These are phyloP conservation scores for Leccinum incarnatum DNA, from an alignment of 768 basidiomycete genomes.

Conservation along the genomic window DNA sequence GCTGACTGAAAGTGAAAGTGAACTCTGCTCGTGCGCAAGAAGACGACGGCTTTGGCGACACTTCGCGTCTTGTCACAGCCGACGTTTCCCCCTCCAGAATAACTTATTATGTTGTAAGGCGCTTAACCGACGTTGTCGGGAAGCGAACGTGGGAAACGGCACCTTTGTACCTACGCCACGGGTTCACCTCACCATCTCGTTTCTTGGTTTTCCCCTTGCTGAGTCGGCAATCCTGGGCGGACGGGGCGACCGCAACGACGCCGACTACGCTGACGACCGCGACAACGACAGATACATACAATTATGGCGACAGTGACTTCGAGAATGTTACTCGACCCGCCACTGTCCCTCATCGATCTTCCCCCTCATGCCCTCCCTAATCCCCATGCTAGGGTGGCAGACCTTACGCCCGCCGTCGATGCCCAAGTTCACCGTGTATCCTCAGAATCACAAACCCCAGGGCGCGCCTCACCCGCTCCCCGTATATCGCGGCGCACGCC, in stretches of 20 bases:
- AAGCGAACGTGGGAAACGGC: conserved; percentile 24
- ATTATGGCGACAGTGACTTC: conserved; percentile 20
- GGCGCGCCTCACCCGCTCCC: conserved; percentile 24
- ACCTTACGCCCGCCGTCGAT: conserved; percentile 9
- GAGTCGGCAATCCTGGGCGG: conserved; percentile 8
- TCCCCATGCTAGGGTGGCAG: conserved; percentile 11
- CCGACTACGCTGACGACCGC: conserved; percentile 8
- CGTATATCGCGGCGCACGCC: conserved; percentile 31
- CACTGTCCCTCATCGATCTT: conserved; percentile 5
- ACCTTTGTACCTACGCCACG: conserved; percentile 14
- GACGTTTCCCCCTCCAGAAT: not conserved
- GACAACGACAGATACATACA: not conserved
- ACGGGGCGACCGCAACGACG: conserved; percentile 17
- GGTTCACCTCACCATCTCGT: conserved; percentile 7
- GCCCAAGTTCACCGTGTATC: conserved; percentile 21
- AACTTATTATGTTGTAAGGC: conserved; percentile 3
- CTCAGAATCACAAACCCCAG: conserved; percentile 25
- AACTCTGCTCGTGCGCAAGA: not conserved
- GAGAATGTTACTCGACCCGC: conserved; percentile 19
- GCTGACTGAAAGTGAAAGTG: conserved; percentile 2
- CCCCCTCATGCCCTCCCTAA: conserved; percentile 18
- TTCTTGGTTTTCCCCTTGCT: conserved; percentile 23
- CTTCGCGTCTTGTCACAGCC: conserved; percentile 7
- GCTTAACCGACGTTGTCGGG: conserved; percentile 17
- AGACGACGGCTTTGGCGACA: not conserved